Percentiles rank a stretch among this genome's conserved stretches.
These are phyloP conservation scores for Pichia sp. DNA, from an alignment of 1,139 yeast genomes.

Conservation along the genomic window DNA sequence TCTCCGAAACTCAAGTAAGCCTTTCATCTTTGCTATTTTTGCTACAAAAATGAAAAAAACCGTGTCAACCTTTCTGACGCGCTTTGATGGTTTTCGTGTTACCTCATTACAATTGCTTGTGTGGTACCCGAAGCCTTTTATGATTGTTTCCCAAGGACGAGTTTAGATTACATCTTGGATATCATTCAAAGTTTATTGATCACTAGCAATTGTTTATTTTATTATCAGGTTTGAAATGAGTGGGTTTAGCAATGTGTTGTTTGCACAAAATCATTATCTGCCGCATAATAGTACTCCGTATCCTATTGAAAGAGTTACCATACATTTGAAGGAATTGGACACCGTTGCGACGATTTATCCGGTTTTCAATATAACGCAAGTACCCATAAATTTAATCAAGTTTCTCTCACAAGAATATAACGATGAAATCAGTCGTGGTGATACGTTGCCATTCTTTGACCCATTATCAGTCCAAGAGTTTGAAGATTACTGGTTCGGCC, in stretches of 20 bases:
- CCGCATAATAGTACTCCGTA: slow-evolving; percentile 22
- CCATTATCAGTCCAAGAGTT: slow-evolving; percentile 67
- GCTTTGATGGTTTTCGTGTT: too few species aligned
- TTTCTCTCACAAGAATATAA: slow-evolving; percentile 88
- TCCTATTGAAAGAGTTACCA: slow-evolving; percentile 37
- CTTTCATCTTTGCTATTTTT: too few species aligned
- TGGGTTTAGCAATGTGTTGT: slow-evolving; percentile 23
- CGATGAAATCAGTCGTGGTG: slow-evolving; percentile 86
- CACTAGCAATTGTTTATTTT: not conserved
- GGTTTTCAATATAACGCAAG: slow-evolving; percentile 47
- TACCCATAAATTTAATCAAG: slow-evolving; percentile 73
- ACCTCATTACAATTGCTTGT: too few species aligned
- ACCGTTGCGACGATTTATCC: slow-evolving; percentile 93
- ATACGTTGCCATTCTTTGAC: slow-evolving; percentile 78
- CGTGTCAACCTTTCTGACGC: too few species aligned
- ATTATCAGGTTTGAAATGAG: slow-evolving; percentile 15
- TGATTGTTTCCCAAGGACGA: too few species aligned
- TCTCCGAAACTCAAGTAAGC: too few species aligned
- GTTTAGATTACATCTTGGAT: too few species aligned
- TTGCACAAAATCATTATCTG: slow-evolving; percentile 22
- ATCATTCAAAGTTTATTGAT: not conserved
- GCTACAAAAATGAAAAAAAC: too few species aligned
- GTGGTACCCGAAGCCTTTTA: too few species aligned
- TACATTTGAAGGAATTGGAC: slow-evolving; percentile 76
- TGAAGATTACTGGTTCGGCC: slow-evolving; percentile 77